phyloP scores from a whole-genome alignment of 176 grass and related monocot genomes.

The Dendrocalamus sinicus region DNA sequence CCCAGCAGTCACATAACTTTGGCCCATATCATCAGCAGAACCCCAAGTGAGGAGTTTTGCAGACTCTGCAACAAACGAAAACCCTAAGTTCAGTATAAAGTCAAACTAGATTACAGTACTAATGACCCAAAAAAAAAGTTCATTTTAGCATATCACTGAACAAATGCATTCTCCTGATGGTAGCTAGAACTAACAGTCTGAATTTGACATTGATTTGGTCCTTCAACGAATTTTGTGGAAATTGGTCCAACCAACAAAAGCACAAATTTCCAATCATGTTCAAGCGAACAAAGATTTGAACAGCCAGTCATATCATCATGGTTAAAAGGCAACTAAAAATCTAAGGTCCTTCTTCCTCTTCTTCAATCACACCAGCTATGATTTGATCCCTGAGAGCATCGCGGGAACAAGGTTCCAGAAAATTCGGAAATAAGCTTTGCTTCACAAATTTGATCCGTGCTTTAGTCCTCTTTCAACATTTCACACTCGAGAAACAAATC shows the following conservation, averaged over 20 bases:
- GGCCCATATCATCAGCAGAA: slow-evolving; percentile 94
- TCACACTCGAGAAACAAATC: not conserved
- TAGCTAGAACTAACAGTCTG: not conserved
- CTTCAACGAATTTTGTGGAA: slow-evolving; percentile 5
- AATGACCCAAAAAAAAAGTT: not conserved
- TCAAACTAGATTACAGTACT: not conserved
- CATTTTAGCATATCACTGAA: slow-evolving; percentile 19
- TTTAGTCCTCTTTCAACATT: not conserved
- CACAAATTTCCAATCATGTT: not conserved
- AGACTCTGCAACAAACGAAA: slow-evolving; percentile 60
- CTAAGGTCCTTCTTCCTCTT: not conserved
- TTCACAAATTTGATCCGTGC: not conserved
- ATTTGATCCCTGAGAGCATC: not conserved
- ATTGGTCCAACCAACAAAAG: slow-evolving; percentile 25
- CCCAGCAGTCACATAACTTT: slow-evolving; percentile 94
- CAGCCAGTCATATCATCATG: not conserved
- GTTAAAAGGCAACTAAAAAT: slow-evolving; percentile 2
- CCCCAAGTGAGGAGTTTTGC: slow-evolving; percentile 97
- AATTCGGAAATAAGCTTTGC: not conserved
- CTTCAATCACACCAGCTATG: not conserved
- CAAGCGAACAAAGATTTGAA: slow-evolving; percentile 20
- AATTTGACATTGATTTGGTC: slow-evolving; percentile 9
- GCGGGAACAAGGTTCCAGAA: not conserved
- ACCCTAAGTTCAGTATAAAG: slow-evolving; percentile 29
- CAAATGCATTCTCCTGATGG: not conserved